These are phyloP conservation scores for Penicillium sp. DNA, from an alignment of 2,329 filamentous ascomycete species.

Conservation along the genomic window DNA sequence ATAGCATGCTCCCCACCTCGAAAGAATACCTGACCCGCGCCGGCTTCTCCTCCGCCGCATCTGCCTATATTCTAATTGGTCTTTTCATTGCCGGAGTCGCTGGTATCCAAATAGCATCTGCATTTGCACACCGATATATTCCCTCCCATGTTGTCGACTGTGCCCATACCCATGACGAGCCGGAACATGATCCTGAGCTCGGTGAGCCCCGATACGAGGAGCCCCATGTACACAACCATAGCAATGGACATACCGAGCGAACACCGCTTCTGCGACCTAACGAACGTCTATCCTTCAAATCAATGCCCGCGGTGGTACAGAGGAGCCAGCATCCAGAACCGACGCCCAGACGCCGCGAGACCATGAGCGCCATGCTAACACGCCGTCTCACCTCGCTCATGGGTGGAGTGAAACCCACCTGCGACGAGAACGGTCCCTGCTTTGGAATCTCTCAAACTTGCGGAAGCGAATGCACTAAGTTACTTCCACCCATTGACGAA, in stretches of 20 bases:
- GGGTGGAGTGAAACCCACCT: constrained; percentile 48
- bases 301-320: constrained; percentile 22
- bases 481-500: constrained; percentile 25
- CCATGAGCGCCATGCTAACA: constrained; percentile 36
- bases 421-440: constrained; percentile 58
- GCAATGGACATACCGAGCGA: constrained; percentile 25
- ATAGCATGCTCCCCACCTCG: constrained; percentile 87
- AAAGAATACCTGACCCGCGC: constrained; percentile 70
- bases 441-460: constrained; percentile 61
- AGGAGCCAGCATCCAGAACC: constrained; percentile 11
- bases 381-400: constrained; percentile 50
- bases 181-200: constrained; percentile 36
- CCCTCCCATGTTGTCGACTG: constrained; percentile 51
- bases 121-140: constrained; percentile 46
- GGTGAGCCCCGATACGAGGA: constrained; percentile 24
- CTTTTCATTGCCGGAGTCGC: constrained; percentile 49
- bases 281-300: constrained; percentile 18
- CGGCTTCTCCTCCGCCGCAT: constrained; percentile 61
- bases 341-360: constrained; percentile 21
- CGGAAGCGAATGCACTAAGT: constrained; percentile 58
- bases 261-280: constrained; percentile 31
- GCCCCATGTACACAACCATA: constrained; percentile 15
- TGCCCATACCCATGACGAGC: constrained; percentile 43
- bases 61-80: constrained; percentile 51
- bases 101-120: constrained; percentile 45